Evolutionary conservation across 2,329 filamentous ascomycete species (phyloP).

Genomic region (Calonectria ilicicola): DNA sequence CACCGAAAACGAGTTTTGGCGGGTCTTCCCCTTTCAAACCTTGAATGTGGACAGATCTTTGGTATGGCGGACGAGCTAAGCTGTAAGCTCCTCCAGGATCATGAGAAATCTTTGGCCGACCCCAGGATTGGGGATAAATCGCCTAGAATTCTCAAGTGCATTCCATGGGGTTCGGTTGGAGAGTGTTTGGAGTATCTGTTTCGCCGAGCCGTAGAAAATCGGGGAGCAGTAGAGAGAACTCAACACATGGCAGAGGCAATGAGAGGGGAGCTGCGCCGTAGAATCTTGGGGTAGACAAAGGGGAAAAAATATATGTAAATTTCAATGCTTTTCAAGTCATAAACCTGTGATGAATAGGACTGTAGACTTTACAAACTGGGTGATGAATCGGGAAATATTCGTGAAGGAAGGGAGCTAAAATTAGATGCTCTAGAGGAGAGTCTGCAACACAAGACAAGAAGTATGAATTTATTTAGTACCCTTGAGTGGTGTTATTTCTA

Average conservation of each 20-base stretch:
- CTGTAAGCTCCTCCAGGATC: constrained; percentile 58
- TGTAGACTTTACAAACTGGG: no score
- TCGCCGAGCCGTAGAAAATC: constrained; percentile 54
- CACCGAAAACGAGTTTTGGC: constrained; percentile 53
- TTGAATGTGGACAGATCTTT: constrained; percentile 66
- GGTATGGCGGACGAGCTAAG: constrained; percentile 70
- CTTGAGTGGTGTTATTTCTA: neutral
- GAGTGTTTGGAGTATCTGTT: constrained; percentile 54
- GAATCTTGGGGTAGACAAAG: constrained; percentile 35
- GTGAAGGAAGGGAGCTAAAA: neutral
- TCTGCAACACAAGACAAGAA: no score
- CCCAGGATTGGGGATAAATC: constrained; percentile 28
- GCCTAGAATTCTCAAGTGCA: constrained; percentile 50
- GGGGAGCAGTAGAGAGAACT: constrained; percentile 50
- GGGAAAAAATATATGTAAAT: neutral
- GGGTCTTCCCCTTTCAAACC: constrained; percentile 43
- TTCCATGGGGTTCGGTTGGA: constrained; percentile 53
- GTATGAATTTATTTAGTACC: no score
- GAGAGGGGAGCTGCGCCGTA: constrained; percentile 43
- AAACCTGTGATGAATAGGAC: neutral
- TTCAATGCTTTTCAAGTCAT: neutral
- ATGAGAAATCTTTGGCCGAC: constrained; percentile 33
- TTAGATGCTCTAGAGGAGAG: no score
- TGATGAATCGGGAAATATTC: no score
- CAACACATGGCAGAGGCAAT: constrained; percentile 44